Evolutionary conservation across 1,284 basidiomycete genomes (phyloP).

Genomic region (Abortiporus biennis): DNA sequence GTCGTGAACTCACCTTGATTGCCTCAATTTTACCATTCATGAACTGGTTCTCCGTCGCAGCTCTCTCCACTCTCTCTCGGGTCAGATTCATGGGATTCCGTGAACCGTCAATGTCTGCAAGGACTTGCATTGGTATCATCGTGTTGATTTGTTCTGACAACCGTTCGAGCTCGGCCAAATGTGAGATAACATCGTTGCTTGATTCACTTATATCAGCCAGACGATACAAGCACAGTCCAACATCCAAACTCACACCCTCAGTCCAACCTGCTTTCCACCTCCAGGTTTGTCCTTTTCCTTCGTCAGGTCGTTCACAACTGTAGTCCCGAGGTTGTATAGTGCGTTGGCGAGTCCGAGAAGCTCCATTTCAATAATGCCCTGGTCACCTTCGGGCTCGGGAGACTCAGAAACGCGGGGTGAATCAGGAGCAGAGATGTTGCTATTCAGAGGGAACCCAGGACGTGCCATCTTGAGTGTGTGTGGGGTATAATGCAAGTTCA

Average conservation of each 20-base stretch:
- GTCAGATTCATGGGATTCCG: slow-evolving; percentile 78
- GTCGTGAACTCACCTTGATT: slow-evolving; percentile 47
- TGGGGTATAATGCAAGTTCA: no score
- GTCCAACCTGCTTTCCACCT: slow-evolving; percentile 63
- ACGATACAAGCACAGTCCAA: no score
- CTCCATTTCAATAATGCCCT: slow-evolving; percentile 73
- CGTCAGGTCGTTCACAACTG: slow-evolving; percentile 71
- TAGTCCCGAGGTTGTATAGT: slow-evolving; percentile 72
- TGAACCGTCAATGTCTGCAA: slow-evolving; percentile 70
- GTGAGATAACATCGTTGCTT: slow-evolving; percentile 66
- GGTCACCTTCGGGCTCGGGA: slow-evolving; percentile 55
- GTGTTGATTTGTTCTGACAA: slow-evolving; percentile 53
- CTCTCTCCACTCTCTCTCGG: slow-evolving; percentile 68
- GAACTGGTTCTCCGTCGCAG: slow-evolving; percentile 82
- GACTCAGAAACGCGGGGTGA: slow-evolving; percentile 68
- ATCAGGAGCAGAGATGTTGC: slow-evolving; percentile 2
- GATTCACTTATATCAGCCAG: not conserved
- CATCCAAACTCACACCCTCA: slow-evolving; percentile 61
- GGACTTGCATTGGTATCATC: slow-evolving; percentile 66
- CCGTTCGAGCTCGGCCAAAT: slow-evolving; percentile 57
- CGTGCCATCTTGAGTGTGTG: no score
- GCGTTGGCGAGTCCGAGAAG: slow-evolving; percentile 66
- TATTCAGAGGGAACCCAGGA: no score
- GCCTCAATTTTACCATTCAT: slow-evolving; percentile 85
- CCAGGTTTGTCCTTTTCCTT: slow-evolving; percentile 67